These are phyloP conservation scores for Coemansia sp. DNA, from an alignment of 192 early-diverging fungal species.

Conservation along the genomic window DNA sequence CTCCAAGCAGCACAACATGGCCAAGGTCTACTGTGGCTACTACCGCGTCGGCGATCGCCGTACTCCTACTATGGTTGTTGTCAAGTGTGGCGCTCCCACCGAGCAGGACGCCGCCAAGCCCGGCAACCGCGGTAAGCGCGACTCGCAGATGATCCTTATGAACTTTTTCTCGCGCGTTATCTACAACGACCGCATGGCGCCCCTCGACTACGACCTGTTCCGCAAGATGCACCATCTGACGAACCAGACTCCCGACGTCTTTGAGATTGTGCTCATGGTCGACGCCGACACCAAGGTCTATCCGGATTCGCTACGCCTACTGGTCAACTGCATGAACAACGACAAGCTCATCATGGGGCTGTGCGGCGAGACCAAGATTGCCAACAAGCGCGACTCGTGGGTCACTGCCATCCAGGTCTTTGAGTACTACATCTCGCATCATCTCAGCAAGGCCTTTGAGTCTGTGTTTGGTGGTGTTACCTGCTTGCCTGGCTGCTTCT, in stretches of 20 bases:
- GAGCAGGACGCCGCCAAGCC: conserved; percentile 79
- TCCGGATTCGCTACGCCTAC: conserved; percentile 91
- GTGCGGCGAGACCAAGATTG: conserved; percentile 95
- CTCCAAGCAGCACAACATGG: conserved; percentile 92
- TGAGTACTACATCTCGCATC: conserved; percentile 99
- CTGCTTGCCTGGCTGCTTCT: conserved; percentile 99
- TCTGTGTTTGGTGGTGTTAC: conserved; percentile 98
- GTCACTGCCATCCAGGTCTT: conserved; percentile 99
- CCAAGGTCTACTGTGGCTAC: conserved; percentile 95
- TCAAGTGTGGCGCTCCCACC: conserved; percentile 86
- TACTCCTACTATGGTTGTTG: conserved; percentile 93
- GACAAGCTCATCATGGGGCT: conserved; percentile 94
- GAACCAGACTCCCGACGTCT: conserved; percentile 96
- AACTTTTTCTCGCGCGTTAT: conserved; percentile 97
- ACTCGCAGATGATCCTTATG: conserved; percentile 99
- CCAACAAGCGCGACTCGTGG: conserved; percentile 94
- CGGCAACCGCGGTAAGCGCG: conserved; percentile 98
- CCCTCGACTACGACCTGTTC: conserved; percentile 96
- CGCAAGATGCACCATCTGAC: conserved; percentile 99
- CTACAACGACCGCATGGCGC: conserved; percentile 91
- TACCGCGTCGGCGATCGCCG: conserved; percentile 89
- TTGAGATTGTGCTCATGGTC: conserved; percentile 98
- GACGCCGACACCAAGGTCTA: conserved; percentile 97
- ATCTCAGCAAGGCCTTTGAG: conserved; percentile 97
- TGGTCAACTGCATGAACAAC: conserved; percentile 93